These are phyloP conservation scores for Juncus inflexus DNA, from an alignment of 176 grass and related monocot genomes.

Conservation along the genomic window DNA sequence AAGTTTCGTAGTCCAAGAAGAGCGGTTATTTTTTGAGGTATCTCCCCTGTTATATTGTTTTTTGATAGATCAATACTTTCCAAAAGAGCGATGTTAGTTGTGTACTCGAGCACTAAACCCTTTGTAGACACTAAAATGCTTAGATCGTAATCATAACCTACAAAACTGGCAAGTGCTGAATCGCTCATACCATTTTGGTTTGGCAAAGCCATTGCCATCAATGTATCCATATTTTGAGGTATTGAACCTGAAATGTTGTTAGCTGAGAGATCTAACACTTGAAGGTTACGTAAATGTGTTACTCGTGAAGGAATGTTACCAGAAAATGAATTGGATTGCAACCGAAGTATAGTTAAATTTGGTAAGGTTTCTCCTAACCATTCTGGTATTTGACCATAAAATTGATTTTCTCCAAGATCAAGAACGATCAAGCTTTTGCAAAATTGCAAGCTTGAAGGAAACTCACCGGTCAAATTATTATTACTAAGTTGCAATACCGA, in stretches of 20 bases:
- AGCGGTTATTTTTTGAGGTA: slow-evolving; percentile 24
- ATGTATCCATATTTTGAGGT: slow-evolving; percentile 13
- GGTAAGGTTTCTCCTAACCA: slow-evolving; percentile 1
- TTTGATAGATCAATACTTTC: slow-evolving; percentile 30
- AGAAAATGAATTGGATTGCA: slow-evolving; percentile 34
- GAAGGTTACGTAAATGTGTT: not conserved
- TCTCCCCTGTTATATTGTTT: slow-evolving; percentile 25
- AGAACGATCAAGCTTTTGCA: not conserved
- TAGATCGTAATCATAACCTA: too few species aligned
- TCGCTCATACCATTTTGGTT: not conserved
- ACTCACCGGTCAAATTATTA: slow-evolving; percentile 36
- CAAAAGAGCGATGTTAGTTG: accelerated
- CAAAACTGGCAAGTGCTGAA: accelerated
- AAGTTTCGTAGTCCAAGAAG: slow-evolving; percentile 25
- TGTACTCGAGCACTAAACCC: slow-evolving; percentile 23
- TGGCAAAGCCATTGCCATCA: slow-evolving; percentile 11
- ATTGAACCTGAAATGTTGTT: slow-evolving; percentile 27
- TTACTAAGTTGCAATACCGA: slow-evolving; percentile 9
- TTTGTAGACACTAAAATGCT: not conserved
- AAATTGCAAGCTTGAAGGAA: slow-evolving; percentile 25
- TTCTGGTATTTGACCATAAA: not conserved
- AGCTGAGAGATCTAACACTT: not conserved
- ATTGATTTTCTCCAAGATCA: slow-evolving; percentile 7
- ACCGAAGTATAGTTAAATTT: not conserved
- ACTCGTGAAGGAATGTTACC: slow-evolving; percentile 11